Base-by-base conservation (phyloP, 768 basidiomycete species). In the Termitomyces titanicus region DNA sequence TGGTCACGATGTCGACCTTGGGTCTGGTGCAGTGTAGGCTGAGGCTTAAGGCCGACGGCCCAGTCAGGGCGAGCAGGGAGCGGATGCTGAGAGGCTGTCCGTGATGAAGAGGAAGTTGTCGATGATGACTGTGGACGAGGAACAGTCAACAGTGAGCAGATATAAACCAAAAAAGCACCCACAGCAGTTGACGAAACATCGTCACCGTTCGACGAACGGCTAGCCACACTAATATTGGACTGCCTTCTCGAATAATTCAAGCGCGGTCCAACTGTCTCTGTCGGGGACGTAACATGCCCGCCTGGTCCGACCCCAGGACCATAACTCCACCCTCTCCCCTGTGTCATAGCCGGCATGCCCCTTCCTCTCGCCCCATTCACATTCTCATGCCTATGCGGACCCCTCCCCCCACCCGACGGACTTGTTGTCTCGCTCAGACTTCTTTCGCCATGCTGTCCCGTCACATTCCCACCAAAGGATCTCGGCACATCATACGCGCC, bases 1-100 rank as follows among this genome's bases (percentile, higher is more conserved):
- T 78, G 75, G 46, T 86, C 83, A 55, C 82, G 82, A 63, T 84
- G 80, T 10, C 84, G 78, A 22, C 70, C 56, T 25, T 72, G 72
- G 1, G 79, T 70, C 29, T 78, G 44, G 59, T 88, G 81, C 25
- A 88, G 68, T 12, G 83, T 88, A 27, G 86, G 84, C 56, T 89
- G 86, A 0, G 89, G 82, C 66, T 87, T 90, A 33, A 93, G 75
- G 15, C 89, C 89, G 4, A 93, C 88, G 17, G 92, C 91, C 92
- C 92, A 94, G 67, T 94, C 92, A 38, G 92, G 92, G 54, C 92
- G 79, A 2, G 89, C 74, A 3, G 92, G 92, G 37, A 94, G 77
- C 13, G 91, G 92, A 71, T 91, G 78, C 61, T 78, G 79, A 20
- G 86, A 88, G 3, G 89, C 89, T 5, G 86, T 76, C 37, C 86